Percentiles rank a stretch among this genome's conserved stretches.
These are phyloP conservation scores for Westerdykella aurantiaca DNA, from an alignment of 2,329 filamentous ascomycete genomes.

Conservation along the genomic window DNA sequence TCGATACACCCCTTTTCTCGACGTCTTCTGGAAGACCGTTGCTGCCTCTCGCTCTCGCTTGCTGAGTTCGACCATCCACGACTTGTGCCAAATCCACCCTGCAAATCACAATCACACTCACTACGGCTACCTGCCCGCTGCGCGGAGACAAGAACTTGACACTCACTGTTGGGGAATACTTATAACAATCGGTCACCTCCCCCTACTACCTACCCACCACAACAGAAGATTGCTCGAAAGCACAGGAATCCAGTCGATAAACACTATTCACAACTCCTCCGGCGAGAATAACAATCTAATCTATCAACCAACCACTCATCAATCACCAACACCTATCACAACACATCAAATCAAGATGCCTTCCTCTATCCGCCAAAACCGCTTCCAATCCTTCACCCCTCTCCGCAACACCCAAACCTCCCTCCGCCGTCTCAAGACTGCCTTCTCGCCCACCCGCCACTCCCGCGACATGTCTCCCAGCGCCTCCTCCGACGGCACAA, in stretches of 20 bases:
- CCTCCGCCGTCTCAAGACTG: slow-evolving; percentile 31
- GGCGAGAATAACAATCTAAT: slow-evolving; percentile 1
- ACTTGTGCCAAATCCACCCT: no score
- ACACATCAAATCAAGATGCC: slow-evolving; percentile 19
- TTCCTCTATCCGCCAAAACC: slow-evolving; percentile 31
- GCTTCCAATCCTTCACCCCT: slow-evolving; percentile 34
- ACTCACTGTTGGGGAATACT: neutral
- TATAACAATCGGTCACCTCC: neutral
- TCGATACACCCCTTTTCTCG: no score
- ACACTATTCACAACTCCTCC: no score
- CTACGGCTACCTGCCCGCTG: slow-evolving; percentile 2
- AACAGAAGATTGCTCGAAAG: no score
- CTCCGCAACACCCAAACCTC: slow-evolving; percentile 25
- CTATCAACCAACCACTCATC: slow-evolving; percentile 2
- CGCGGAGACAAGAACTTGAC: slow-evolving; percentile 12
- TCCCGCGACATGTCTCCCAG: slow-evolving; percentile 20
- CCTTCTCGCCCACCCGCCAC: slow-evolving; percentile 31
- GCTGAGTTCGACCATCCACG: no score
- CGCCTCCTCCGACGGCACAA: slow-evolving; percentile 20
- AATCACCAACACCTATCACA: slow-evolving; percentile 4
- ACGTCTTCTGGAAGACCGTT: no score
- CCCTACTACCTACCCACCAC: no score
- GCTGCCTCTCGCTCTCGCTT: no score
- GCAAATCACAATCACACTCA: slow-evolving; percentile 1
- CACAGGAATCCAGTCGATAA: no score